phyloP scores from a whole-genome alignment of 192 early-diverging fungal genomes.

The Coemansia sp. region DNA sequence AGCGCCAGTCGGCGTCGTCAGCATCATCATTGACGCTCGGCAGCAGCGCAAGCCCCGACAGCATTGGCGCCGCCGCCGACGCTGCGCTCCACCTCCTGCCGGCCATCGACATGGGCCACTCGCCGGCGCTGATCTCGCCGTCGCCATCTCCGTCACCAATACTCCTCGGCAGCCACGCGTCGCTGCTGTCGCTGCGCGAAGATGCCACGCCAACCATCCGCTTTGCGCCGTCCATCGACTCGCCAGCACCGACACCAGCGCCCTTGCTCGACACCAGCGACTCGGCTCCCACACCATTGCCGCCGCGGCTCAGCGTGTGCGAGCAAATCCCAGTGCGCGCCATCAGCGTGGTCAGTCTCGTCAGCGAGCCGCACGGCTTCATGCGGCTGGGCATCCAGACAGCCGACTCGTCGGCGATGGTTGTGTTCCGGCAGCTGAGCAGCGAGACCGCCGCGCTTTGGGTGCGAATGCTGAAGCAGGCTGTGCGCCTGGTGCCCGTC shows the following conservation, averaged over 20 bases:
- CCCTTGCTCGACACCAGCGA: background rate
- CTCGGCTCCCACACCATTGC: background rate
- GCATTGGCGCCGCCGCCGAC: background rate
- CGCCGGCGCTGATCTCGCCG: constrained; percentile 25
- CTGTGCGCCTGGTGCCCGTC: constrained; percentile 24
- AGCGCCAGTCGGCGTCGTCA: constrained; percentile 26
- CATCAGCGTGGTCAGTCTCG: constrained; percentile 39
- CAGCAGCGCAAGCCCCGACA: constrained; percentile 13
- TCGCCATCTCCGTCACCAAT: constrained; percentile 4
- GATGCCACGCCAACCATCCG: constrained; percentile 17
- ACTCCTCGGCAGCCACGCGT: constrained; percentile 35
- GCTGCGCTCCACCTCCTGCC: constrained; percentile 29
- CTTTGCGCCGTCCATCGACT: constrained; percentile 24
- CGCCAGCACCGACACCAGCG: constrained; percentile 4
- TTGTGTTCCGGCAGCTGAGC: constrained; percentile 27
- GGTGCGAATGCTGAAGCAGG: constrained; percentile 38
- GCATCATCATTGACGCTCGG: constrained; percentile 36
- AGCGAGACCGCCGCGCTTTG: constrained; percentile 37
- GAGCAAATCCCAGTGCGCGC: constrained; percentile 19
- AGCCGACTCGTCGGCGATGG: constrained; percentile 7
- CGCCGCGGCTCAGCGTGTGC: constrained; percentile 21
- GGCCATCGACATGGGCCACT: constrained; percentile 28
- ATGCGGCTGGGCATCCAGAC: constrained; percentile 34
- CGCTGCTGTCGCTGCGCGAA: constrained; percentile 45
- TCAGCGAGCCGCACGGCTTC: constrained; percentile 30